Evolutionary conservation across 345 rosid genomes (phyloP).

Genomic region (Sonneratia alba): DNA sequence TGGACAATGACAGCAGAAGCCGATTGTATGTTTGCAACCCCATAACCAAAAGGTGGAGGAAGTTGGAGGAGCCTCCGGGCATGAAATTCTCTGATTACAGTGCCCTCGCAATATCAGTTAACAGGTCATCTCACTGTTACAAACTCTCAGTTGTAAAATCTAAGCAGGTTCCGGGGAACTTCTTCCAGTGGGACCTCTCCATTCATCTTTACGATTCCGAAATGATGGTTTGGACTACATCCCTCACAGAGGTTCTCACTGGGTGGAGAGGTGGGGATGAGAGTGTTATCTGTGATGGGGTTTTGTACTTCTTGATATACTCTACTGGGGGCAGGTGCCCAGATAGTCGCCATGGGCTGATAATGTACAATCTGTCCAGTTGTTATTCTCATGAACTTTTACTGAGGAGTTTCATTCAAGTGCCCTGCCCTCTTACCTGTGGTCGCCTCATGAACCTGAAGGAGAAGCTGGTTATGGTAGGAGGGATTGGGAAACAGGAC

Average conservation of each 20-base stretch:
- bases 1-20: conserved; percentile 79
- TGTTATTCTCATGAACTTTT: conserved; percentile 29
- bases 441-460: conserved; percentile 86
- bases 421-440: conserved; percentile 80
- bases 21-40: conserved; percentile 75
- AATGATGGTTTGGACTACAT: conserved; percentile 54
- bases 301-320: conserved; percentile 66
- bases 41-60: conserved; percentile 42
- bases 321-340: conserved; percentile 46
- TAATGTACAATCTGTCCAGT: conserved; percentile 38
- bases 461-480: conserved; percentile 84
- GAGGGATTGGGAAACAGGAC: conserved; percentile 90
- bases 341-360: conserved; percentile 65
- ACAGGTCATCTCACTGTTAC: conserved; percentile 40
- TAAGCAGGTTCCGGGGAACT: conserved; percentile 64
- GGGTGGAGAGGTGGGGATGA: conserved; percentile 98
- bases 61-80: conserved; percentile 59
- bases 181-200: conserved; percentile 68
- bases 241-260: conserved; percentile 48
- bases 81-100: conserved; percentile 58
- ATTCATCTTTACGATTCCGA: conserved; percentile 59
- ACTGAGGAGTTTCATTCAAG: conserved; percentile 43
- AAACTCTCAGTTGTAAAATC: conserved; percentile 69
- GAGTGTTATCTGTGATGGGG: conserved; percentile 61
- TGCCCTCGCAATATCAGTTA: conserved; percentile 56